Percentiles rank a stretch among this genome's conserved stretches.
phyloP scores from a whole-genome alignment of 108 stramenopile genomes.

The Conticribra weissflogii region DNA sequence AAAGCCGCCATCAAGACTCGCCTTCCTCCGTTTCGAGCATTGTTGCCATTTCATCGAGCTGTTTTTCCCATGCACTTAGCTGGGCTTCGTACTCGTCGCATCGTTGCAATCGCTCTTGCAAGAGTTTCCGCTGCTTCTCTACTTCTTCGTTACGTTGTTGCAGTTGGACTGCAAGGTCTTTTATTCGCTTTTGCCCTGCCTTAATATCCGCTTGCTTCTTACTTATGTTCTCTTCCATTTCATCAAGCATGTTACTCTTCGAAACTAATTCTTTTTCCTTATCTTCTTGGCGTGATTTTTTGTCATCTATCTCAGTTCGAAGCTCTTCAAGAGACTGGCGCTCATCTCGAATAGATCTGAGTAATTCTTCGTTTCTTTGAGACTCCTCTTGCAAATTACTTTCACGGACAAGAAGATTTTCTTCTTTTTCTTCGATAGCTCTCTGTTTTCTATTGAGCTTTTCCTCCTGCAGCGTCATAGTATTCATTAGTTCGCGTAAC shows the following conservation, averaged over 20 bases:
- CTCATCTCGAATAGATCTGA: slow-evolving; percentile 29
- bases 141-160: slow-evolving; percentile 46
- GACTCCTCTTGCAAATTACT: slow-evolving; percentile 27
- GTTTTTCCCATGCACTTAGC: slow-evolving; percentile 44
- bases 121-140: slow-evolving; percentile 25
- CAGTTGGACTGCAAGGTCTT: slow-evolving; percentile 43
- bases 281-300: slow-evolving; percentile 23
- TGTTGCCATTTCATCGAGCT: slow-evolving; percentile 40
- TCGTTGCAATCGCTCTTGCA: slow-evolving; percentile 33
- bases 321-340: slow-evolving; percentile 27
- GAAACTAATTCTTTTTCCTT: slow-evolving; percentile 35
- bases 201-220: slow-evolving; percentile 36
- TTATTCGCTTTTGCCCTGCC: slow-evolving; percentile 33
- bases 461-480: slow-evolving; percentile 37
- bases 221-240: slow-evolving; percentile 32
- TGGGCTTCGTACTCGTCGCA: slow-evolving; percentile 42
- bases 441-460: slow-evolving; percentile 41
- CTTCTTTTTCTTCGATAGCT: slow-evolving; percentile 34
- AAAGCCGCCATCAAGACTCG: no score
- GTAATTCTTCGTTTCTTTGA: slow-evolving; percentile 27
- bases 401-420: slow-evolving; percentile 25
- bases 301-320: slow-evolving; percentile 33
- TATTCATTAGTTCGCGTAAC: slow-evolving; percentile 42
- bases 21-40: slow-evolving; percentile 23
- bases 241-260: slow-evolving; percentile 25